A percentile compares a stretch with the other conserved stretches of the same genome.
Evolutionary conservation across 1,139 yeast species (phyloP).

Genomic region (Candida sp.): DNA sequence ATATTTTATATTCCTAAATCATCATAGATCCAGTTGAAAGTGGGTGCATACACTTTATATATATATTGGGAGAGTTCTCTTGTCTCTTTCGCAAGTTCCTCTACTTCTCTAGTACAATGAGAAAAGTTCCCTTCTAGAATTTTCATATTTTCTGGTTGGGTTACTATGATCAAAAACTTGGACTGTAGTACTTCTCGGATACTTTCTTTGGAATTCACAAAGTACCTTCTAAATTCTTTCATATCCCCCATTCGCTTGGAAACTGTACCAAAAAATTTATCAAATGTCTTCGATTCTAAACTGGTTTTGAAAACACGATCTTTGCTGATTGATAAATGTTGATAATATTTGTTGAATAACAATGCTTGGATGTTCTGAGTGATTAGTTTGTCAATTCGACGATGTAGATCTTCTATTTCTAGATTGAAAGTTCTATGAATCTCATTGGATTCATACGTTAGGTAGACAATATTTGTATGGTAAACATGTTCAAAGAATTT

Average conservation of each 20-base stretch:
- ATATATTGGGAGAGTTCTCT: constrained; percentile 9
- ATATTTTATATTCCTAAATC: constrained; percentile 17
- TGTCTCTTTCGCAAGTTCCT: constrained; percentile 8
- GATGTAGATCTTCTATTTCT: neutral
- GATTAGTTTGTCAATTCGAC: neutral
- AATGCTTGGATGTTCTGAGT: neutral
- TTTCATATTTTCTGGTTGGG: neutral
- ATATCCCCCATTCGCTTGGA: neutral
- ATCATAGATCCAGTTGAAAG: constrained; percentile 27
- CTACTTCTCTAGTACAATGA: constrained; percentile 7
- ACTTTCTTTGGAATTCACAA: constrained; percentile 2
- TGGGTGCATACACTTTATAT: constrained; percentile 23
- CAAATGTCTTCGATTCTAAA: neutral
- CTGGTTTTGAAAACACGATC: neutral
- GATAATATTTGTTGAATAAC: neutral
- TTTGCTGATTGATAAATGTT: neutral
- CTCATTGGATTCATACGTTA: neutral
- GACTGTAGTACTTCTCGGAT: constrained; percentile 5
- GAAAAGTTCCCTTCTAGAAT: constrained; percentile 11
- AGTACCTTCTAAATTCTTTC: constrained; percentile 5
- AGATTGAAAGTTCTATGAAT: neutral
- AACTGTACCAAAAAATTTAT: neutral
- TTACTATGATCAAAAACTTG: constrained; percentile 4
- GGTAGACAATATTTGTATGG: constrained; percentile 3
- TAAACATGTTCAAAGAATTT: constrained; percentile 7